Conservation (phyloP, 1,284 basidiomycete species). For the Trichosporon ovoides region DNA sequence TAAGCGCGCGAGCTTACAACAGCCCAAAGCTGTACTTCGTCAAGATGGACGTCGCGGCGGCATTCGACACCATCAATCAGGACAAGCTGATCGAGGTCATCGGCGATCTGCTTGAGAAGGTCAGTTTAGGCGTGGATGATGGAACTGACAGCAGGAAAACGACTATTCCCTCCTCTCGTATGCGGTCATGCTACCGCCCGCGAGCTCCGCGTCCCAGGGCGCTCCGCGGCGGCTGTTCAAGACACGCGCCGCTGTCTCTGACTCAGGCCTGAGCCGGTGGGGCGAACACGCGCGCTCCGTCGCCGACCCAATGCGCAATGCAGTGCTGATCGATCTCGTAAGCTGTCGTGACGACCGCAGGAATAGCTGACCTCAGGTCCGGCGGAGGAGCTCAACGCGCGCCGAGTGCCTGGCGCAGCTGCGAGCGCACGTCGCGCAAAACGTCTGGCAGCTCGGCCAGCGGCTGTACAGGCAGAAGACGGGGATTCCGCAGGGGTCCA, state of each 20-base stretch:
- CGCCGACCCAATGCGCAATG: constrained; percentile 65
- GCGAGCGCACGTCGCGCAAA: constrained; percentile 82
- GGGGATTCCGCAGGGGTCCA: constrained; percentile 94
- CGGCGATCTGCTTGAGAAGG: constrained; percentile 66
- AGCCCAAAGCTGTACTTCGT: constrained; percentile 89
- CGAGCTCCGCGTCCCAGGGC: constrained; percentile 32
- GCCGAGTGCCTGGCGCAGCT: constrained; percentile 66
- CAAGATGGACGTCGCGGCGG: constrained; percentile 91
- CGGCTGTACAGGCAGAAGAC: constrained; percentile 60
- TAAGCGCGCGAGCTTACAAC: neutral
- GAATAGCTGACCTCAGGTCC: constrained; percentile 21
- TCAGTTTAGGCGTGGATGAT: constrained; percentile 37
- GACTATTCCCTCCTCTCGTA: constrained; percentile 40
- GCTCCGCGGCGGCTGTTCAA: constrained; percentile 36
- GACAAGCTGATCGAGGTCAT: constrained; percentile 74
- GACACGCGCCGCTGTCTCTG: constrained; percentile 27
- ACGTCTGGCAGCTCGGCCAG: constrained; percentile 61
- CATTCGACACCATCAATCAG: constrained; percentile 96
- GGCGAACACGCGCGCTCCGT: constrained; percentile 51
- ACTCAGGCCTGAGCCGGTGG: constrained; percentile 16
- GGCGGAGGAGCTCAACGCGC: constrained; percentile 38
- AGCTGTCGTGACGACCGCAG: constrained; percentile 6
- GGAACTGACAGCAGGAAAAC: constrained; percentile 24
- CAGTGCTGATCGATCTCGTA: constrained; percentile 81
- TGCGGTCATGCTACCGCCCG: constrained; percentile 37